These are phyloP conservation scores for Grosmannia penicillata DNA, from an alignment of 2,329 filamentous ascomycete species.

Conservation along the genomic window DNA sequence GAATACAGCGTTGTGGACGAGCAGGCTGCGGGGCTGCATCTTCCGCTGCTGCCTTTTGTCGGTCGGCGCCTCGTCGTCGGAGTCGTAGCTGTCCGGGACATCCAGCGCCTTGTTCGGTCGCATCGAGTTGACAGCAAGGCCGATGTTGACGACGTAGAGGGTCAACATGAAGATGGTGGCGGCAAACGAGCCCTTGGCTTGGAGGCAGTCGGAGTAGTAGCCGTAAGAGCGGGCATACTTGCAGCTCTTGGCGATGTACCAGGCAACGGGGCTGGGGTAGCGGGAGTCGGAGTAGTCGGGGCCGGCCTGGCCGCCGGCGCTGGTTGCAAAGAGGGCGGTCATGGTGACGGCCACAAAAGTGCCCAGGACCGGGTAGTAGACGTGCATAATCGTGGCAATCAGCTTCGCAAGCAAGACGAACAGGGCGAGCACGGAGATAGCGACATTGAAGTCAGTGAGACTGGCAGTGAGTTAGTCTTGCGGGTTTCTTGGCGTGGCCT, in stretches of 20 bases:
- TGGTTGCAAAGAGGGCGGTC: constrained; percentile 47
- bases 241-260: constrained; percentile 64
- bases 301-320: constrained; percentile 55
- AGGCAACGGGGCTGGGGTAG: constrained; percentile 47
- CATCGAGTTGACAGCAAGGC: constrained; percentile 43
- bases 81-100: constrained; percentile 24
- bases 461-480: constrained; percentile 24
- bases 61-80: constrained; percentile 16
- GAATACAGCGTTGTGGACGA: background rate
- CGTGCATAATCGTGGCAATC: constrained; percentile 53
- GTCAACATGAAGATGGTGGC: constrained; percentile 54
- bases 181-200: constrained; percentile 54
- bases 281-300: constrained; percentile 55
- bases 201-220: constrained; percentile 44
- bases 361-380: constrained; percentile 53
- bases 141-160: constrained; percentile 37
- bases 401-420: constrained; percentile 62
- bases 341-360: constrained; percentile 41
- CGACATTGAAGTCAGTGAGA: constrained; percentile 61
- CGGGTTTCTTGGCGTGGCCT: too few species aligned
- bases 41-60: constrained; percentile 35
- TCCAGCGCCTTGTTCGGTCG: constrained; percentile 40
- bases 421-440: constrained; percentile 59
- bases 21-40: constrained; percentile 27
- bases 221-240: constrained; percentile 37